Evolutionary conservation across 345 rosid genomes (phyloP), one percentile per base, ranked within the genome.

Genomic region (Rhodamnia argentea): DNA sequence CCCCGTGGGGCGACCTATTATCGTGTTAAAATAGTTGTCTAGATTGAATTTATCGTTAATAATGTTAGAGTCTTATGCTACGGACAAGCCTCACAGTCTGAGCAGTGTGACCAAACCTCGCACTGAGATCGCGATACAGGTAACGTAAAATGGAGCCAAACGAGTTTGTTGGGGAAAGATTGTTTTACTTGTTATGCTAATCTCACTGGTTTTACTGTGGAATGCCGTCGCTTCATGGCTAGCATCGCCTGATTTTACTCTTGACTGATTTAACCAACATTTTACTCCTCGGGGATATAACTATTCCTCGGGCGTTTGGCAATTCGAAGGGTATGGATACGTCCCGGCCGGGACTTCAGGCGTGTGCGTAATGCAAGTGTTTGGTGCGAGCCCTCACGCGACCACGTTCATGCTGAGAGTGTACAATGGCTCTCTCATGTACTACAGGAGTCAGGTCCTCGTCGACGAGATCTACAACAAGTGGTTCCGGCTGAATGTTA

Each of bases 291-390:
- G 88, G 90, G 91, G 93, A 27, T 88, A 89, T 51, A 83, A 74
- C 58, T 90, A 89, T 84, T 87, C 90, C 4, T 90, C 91, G 0
- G 90, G 90, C 11, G 86, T 87, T 3, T 89, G 93, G 93, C 91
- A 90, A 57, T 90, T 92, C 52, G 90, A 92, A 87, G 92, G 90
- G 10, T 74, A 87, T 2, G 93, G 90, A 4, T 88, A 89, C 32
- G 91, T 90, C 56, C 91, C 93, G 0, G 7, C 15, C 0, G 89
- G 91, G 3, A 89, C 92, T 24, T 84, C 91, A 0, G 91, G 91
- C 8, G 91, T 87, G 16, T 86, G 86, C 86, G 84, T 90, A 11
- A 87, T 91, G 89, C 93, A 89, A 75, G 86, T 91, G 16, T 90
- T 91, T 42, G 93, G 93, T 13, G 90, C 89, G 9, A 82, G 83